Evolutionary conservation across 75 land plant genomes (phyloP).

Genomic region (Chamaecyparis obtusa): DNA sequence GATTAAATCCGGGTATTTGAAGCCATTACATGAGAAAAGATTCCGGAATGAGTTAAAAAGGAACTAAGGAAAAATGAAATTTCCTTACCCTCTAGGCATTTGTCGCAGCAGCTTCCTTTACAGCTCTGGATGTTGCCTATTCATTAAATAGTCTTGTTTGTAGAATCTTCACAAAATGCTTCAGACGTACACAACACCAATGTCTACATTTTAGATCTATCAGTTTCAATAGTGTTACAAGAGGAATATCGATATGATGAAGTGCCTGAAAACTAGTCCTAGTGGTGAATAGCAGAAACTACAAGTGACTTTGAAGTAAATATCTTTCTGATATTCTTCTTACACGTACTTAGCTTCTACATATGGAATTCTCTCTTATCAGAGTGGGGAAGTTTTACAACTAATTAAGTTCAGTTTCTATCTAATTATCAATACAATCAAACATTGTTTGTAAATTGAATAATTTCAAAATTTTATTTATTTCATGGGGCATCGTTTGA

Average conservation of each 20-base stretch:
- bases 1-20: background rate
- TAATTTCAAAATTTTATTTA: too few relatives aligned
- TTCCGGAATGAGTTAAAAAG: too few relatives aligned
- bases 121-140: conserved; percentile 31
- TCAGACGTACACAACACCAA: conserved; percentile 1
- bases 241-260: background rate
- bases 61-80: background rate
- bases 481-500: too few relatives aligned
- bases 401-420: too few relatives aligned
- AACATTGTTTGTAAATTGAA: too few relatives aligned
- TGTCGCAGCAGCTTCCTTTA: conserved; percentile 17
- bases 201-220: background rate
- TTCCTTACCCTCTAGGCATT: conserved; percentile 23
- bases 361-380: too few relatives aligned
- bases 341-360: too few relatives aligned
- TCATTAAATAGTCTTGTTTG: conserved; percentile 29
- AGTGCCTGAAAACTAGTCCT: background rate
- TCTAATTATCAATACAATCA: too few relatives aligned
- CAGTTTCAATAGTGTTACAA: background rate
- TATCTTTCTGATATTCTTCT: too few relatives aligned
- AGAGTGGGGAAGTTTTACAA: too few relatives aligned
- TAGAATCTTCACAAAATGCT: conserved; percentile 17
- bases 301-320: too few relatives aligned
- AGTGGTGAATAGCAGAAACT: background rate
- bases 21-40: background rate